A percentile compares a stretch with the other conserved stretches of the same genome.
These are phyloP conservation scores for Yamadazyma kanchanaburiensis DNA, from an alignment of 1,139 yeast species.

Conservation along the genomic window DNA sequence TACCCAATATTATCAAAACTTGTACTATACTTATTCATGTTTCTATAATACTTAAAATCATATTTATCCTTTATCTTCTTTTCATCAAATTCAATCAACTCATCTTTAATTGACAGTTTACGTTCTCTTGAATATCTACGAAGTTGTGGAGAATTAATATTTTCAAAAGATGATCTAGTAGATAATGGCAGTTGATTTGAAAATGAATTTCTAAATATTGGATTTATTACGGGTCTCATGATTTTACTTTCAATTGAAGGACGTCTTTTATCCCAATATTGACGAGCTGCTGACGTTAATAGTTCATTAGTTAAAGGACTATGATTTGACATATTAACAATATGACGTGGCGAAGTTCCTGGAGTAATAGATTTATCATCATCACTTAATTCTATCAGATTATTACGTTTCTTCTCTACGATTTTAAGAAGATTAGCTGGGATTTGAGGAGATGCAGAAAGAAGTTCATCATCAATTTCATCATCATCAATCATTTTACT, in stretches of 20 bases:
- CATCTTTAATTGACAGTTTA: slow-evolving; percentile 10
- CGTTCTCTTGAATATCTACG: slow-evolving; percentile 9
- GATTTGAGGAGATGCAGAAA: slow-evolving; percentile 66
- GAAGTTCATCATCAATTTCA: slow-evolving; percentile 47
- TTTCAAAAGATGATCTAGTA: slow-evolving; percentile 21
- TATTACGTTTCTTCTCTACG: slow-evolving; percentile 48
- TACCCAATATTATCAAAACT: slow-evolving; percentile 36
- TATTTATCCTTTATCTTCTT: slow-evolving; percentile 20
- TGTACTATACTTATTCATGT: slow-evolving; percentile 24
- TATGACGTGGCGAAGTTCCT: slow-evolving; percentile 30
- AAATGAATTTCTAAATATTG: slow-evolving; percentile 24
- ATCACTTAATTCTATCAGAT: slow-evolving; percentile 16
- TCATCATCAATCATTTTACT: slow-evolving; percentile 36
- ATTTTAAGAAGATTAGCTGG: slow-evolving; percentile 57
- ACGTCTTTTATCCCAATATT: slow-evolving; percentile 27
- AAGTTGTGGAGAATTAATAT: slow-evolving; percentile 6
- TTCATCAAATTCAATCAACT: slow-evolving; percentile 17
- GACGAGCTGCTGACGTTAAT: slow-evolving; percentile 18
- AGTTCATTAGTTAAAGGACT: slow-evolving; percentile 16
- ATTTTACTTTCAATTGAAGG: slow-evolving; percentile 34
- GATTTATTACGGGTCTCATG: slow-evolving; percentile 17
- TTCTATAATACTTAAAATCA: slow-evolving; percentile 39
- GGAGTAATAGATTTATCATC: slow-evolving; percentile 24
- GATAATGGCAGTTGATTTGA: slow-evolving; percentile 14
- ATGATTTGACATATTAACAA: slow-evolving; percentile 1